Base-by-base conservation (phyloP, 1,284 basidiomycete species). In the Agaricales sp. region DNA sequence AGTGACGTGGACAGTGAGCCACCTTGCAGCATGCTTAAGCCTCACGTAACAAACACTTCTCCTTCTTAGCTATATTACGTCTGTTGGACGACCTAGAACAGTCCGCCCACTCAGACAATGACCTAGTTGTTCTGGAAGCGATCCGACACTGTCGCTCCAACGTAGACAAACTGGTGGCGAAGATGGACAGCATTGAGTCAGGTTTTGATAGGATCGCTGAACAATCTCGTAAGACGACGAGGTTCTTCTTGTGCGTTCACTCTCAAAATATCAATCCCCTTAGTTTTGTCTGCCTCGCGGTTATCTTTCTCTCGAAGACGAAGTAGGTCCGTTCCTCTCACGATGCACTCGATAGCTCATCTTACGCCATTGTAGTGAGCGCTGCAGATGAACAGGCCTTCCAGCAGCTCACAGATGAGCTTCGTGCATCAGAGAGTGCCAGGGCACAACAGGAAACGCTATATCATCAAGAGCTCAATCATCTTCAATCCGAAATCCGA, bases 151-250 rank as follows among this genome's bases (percentile, higher is more conserved):
- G 84, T 22, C 75, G 78, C 43, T 54, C 61, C 4, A 70, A 74
- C 12, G 64, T 92, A 25, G 78, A 86, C 52, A 83, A 77, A 59
- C 69, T 87, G 11, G 70, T 92, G 41, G 66, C 63, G 20, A 84
- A 80, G 61, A 88, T 93, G 78, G 85, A 92, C 54, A 71, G 71
- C 20, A 67, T 91, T 11, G 86, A 88, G 59, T 63, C 75, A 0
- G 80, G 82, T 2, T 89, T 92, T 58, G 89, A 92, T 56, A 75
- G 79, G 52, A 81, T 91, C 55, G 84, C 86, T 13, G 87, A 90
- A 59, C 75, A 82, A 43, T 86, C 87, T 50, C 65, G 88, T 90
- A 60, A 53, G 84, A 73, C 25, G 19, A 38, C 38, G 45, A 22
- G 16, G 43, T 25, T 51, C 24, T 20, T 43, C 23, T 51, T 39